Conservation (phyloP, 495 filamentous ascomycete species). For the Neurospora africana region DNA sequence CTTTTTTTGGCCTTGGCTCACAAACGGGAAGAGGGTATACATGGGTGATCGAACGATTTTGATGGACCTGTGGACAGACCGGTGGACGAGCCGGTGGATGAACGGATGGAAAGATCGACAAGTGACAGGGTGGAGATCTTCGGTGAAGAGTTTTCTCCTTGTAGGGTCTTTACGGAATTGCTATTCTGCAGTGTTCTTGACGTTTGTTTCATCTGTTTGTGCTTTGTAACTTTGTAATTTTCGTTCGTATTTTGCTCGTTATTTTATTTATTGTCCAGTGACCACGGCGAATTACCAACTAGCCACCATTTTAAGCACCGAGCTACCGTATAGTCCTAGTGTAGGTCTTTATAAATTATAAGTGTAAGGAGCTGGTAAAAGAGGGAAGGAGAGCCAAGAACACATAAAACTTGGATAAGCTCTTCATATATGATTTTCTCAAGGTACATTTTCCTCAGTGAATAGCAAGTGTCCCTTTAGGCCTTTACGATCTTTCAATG, state of each 20-base stretch:
- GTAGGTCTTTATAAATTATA: not conserved
- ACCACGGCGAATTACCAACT: not conserved
- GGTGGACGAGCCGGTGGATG: not conserved
- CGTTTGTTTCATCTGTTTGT: not conserved
- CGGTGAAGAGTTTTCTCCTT: not conserved
- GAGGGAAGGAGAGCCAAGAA: not conserved
- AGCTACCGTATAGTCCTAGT: not conserved
- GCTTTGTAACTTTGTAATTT: not conserved
- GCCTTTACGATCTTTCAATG: too few relatives aligned
- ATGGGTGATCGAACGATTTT: not conserved
- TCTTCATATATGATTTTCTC: too few relatives aligned
- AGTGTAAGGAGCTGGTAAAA: not conserved
- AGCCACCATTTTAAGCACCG: not conserved
- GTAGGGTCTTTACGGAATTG: not conserved
- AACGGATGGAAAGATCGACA: not conserved
- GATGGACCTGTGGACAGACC: not conserved
- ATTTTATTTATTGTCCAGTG: too few relatives aligned
- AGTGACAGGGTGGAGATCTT: not conserved
- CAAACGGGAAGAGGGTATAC: not conserved
- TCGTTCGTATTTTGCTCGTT: not conserved
- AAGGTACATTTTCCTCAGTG: too few relatives aligned
- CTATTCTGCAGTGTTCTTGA: not conserved
- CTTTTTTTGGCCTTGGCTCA: too few relatives aligned
- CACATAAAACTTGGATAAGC: not conserved
- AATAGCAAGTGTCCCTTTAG: too few relatives aligned